Evolutionary conservation across 169 alveolate species (phyloP).

Genomic region (Cystoisospora suis): DNA sequence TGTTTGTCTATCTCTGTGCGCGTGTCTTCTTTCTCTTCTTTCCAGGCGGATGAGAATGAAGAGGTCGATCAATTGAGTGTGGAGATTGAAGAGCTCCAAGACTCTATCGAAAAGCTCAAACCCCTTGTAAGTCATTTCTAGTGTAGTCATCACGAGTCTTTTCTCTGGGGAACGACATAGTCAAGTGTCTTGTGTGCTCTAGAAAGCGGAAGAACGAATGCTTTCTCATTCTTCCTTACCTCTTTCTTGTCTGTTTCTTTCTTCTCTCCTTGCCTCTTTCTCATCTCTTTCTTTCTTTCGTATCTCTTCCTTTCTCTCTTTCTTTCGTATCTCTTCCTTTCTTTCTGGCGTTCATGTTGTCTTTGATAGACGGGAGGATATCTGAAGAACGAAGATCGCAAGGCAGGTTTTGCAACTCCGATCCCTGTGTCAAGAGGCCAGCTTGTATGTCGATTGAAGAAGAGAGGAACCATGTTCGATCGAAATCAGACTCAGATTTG

Average conservation of each 20-base stretch:
- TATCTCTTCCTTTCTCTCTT: too few species aligned
- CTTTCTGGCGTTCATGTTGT: too few species aligned
- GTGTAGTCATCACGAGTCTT: too few species aligned
- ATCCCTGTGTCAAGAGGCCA: slow-evolving; percentile 33
- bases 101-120: not conserved
- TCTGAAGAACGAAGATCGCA: slow-evolving; percentile 12
- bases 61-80: not conserved
- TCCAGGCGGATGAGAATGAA: not conserved
- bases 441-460: slow-evolving; percentile 48
- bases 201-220: too few species aligned
- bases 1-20: not conserved
- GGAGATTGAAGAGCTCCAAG: slow-evolving; percentile 23
- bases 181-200: not conserved
- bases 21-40: not conserved
- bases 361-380: slow-evolving; percentile 45
- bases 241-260: too few species aligned
- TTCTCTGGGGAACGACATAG: not conserved
- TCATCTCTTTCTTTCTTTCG: too few species aligned
- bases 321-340: too few species aligned
- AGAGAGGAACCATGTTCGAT: slow-evolving; percentile 27
- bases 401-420: slow-evolving; percentile 41
- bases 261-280: too few species aligned
- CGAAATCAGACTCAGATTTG: slow-evolving; percentile 42
- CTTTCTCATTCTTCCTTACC: too few species aligned
- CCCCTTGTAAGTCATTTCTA: not conserved